Conservation (phyloP, 2,329 filamentous ascomycete species). For the Sporothrix globosa region DNA sequence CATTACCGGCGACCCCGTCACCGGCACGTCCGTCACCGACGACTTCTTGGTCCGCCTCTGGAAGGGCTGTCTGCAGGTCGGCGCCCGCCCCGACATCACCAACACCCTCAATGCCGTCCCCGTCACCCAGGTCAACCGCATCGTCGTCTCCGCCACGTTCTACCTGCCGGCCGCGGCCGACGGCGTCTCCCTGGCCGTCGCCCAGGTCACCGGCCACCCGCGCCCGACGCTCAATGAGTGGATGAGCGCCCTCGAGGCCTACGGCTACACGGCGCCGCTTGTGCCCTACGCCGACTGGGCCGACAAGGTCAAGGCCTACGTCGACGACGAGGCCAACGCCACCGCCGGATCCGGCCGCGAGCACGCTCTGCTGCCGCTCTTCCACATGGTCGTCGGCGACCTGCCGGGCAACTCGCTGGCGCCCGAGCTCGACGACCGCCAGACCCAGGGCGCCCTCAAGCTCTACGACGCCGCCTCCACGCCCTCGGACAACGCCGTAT, state of each 20-base stretch:
- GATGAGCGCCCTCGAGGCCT: conserved; percentile 69
- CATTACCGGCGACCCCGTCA: conserved; percentile 71
- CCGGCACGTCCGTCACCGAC: conserved; percentile 77
- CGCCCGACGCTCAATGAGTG: conserved; percentile 77
- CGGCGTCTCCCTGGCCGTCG: conserved; percentile 59
- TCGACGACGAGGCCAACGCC: conserved; percentile 67
- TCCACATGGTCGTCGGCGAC: conserved; percentile 72
- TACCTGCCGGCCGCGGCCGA: conserved; percentile 47
- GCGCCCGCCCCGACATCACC: conserved; percentile 70
- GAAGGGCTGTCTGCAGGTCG: conserved; percentile 85
- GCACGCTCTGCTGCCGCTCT: conserved; percentile 74
- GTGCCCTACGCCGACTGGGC: conserved; percentile 70
- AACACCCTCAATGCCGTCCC: conserved; percentile 92
- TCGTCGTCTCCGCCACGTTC: conserved; percentile 75
- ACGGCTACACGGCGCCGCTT: conserved; percentile 71
- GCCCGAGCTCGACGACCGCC: conserved; percentile 73
- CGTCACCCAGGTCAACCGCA: conserved; percentile 78
- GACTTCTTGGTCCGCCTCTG: conserved; percentile 87
- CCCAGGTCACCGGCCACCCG: conserved; percentile 79
- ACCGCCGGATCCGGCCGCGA: conserved; percentile 51
- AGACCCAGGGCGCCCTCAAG: conserved; percentile 66
- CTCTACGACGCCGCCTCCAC: conserved; percentile 50
- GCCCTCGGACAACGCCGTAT: conserved; percentile 57
- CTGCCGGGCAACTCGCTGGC: conserved; percentile 69
- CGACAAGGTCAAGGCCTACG: conserved; percentile 50